A percentile compares a stretch with the other conserved stretches of the same genome.
These are phyloP conservation scores for Rhizopogon vesiculosus DNA, from an alignment of 768 basidiomycete genomes.

Conservation along the genomic window DNA sequence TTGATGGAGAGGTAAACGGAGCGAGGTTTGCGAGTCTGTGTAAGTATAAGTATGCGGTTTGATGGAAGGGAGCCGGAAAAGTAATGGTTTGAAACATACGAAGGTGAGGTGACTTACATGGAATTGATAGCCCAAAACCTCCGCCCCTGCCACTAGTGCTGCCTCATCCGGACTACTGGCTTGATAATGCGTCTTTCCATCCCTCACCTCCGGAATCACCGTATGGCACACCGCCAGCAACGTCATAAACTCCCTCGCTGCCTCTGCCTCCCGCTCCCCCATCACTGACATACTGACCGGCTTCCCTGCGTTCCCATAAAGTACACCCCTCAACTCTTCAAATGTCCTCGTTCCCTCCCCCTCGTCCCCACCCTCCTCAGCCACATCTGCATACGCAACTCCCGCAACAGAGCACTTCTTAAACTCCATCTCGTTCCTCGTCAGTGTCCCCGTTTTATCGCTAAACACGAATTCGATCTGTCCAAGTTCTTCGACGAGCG, in stretches of 20 bases:
- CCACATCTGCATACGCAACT: slow-evolving; percentile 82
- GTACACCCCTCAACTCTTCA: slow-evolving; percentile 56
- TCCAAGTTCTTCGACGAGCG: slow-evolving; percentile 95
- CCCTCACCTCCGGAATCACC: slow-evolving; percentile 89
- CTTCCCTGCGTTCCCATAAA: slow-evolving; percentile 35
- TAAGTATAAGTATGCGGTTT: background rate
- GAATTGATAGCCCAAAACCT: slow-evolving; percentile 88
- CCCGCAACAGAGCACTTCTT: slow-evolving; percentile 86
- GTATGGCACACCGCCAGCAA: slow-evolving; percentile 96
- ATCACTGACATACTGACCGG: slow-evolving; percentile 20
- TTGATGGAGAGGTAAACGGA: slow-evolving; percentile 86
- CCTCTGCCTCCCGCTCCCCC: slow-evolving; percentile 36
- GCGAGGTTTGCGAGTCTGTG: slow-evolving; percentile 89
- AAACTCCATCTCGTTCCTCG: slow-evolving; percentile 99
- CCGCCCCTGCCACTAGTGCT: slow-evolving; percentile 91
- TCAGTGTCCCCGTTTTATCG: slow-evolving; percentile 93
- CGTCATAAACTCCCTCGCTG: slow-evolving; percentile 69
- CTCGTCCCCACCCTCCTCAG: slow-evolving; percentile 78
- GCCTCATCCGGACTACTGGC: slow-evolving; percentile 98
- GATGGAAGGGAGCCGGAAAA: background rate
- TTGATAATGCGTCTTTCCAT: slow-evolving; percentile 90
- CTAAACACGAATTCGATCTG: slow-evolving; percentile 97
- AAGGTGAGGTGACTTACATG: slow-evolving; percentile 55
- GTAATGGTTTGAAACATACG: background rate
- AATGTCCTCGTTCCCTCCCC: slow-evolving; percentile 75